A percentile compares a stretch with the other conserved stretches of the same genome.
These are phyloP conservation scores for Narthecium ossifragum DNA, from an alignment of 106 monocot species.

Conservation along the genomic window DNA sequence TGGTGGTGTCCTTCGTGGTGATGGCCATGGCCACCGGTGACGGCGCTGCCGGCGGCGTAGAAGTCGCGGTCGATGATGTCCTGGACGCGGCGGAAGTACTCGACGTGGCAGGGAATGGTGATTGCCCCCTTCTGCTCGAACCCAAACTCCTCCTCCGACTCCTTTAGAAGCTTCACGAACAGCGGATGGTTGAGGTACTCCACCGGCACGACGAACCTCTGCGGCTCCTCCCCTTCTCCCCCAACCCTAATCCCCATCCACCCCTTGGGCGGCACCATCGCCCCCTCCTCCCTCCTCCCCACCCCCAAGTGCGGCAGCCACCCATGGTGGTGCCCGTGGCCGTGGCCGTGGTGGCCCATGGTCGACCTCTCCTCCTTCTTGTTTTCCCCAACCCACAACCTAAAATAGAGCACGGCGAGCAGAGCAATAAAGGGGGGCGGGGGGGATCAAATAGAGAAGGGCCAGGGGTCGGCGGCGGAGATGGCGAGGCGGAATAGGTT, in stretches of 20 bases:
- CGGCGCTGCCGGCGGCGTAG: not conserved
- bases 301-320: not conserved
- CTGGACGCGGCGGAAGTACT: conserved; percentile 12
- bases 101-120: conserved; percentile 16
- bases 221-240: conserved; percentile 29
- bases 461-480: conserved; percentile 55
- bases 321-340: too few species aligned
- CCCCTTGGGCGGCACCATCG: conserved; percentile 25
- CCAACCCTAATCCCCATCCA: conserved; percentile 53
- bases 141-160: conserved; percentile 50
- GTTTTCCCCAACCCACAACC: too few species aligned
- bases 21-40: not conserved
- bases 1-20: not conserved
- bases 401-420: too few species aligned
- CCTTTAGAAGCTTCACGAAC: conserved; percentile 37
- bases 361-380: too few species aligned
- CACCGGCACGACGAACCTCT: conserved; percentile 48
- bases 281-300: not conserved
- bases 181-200: conserved; percentile 51
- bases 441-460: conserved; percentile 20
- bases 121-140: conserved; percentile 46
- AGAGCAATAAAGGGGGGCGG: not conserved
- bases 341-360: not conserved
- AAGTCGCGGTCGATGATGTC: conserved; percentile 13
- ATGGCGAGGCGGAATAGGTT: conserved; percentile 44